These are phyloP conservation scores for Trifolium pratense DNA, from an alignment of 306 rosid genomes.

Conservation along the genomic window DNA sequence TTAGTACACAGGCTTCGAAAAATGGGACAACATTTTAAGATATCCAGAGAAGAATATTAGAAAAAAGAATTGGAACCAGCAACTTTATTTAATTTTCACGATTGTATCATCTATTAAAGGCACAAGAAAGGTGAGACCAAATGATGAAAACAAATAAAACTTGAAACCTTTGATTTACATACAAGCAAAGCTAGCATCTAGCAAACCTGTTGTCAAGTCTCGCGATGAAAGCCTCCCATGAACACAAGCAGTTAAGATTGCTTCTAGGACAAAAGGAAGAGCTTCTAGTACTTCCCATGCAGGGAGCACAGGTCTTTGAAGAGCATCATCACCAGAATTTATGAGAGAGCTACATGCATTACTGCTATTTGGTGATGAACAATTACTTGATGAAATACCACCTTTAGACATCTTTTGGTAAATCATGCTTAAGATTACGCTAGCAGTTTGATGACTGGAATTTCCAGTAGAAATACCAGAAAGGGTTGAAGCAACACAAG, in stretches of 20 bases:
- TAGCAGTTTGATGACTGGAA: conserved; percentile 69
- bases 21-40: conserved; percentile 7
- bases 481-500: conserved; percentile 68
- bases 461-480: conserved; percentile 66
- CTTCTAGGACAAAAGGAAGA: conserved; percentile 75
- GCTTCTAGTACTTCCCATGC: conserved; percentile 86
- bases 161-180: conserved; percentile 37
- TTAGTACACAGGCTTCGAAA: conserved; percentile 20
- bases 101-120: conserved; percentile 30
- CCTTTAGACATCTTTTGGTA: conserved; percentile 64
- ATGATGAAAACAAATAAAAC: conserved; percentile 24
- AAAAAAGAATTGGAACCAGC: conserved; percentile 27
- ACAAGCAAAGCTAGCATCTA: conserved; percentile 41
- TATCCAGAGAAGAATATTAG: conserved; percentile 1
- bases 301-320: conserved; percentile 66
- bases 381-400: conserved; percentile 54
- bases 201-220: conserved; percentile 76
- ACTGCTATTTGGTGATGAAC: conserved; percentile 53
- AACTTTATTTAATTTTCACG: conserved; percentile 20
- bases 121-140: conserved; percentile 13
- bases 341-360: conserved; percentile 53
- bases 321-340: conserved; percentile 58
- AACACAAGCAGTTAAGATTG: conserved; percentile 78
- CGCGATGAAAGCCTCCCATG: conserved; percentile 84
- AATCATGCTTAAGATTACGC: conserved; percentile 73